Evolutionary conservation across 2,329 filamentous ascomycete genomes (phyloP).

Genomic region (Fusarium sp.): DNA sequence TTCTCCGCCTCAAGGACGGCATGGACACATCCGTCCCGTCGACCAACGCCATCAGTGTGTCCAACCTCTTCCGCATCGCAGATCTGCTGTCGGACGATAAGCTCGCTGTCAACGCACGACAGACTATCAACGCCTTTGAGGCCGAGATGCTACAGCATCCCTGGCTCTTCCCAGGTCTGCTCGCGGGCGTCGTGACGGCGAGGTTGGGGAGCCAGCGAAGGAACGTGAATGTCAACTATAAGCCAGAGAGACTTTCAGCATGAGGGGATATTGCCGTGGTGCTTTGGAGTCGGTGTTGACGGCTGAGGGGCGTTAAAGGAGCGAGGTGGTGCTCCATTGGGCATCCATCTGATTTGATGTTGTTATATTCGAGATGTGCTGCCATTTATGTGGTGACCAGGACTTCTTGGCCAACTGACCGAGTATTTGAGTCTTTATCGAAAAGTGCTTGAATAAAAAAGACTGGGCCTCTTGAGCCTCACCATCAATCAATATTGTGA

Average conservation of each 20-base stretch:
- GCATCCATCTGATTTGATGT: neutral
- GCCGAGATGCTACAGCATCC: constrained; percentile 93
- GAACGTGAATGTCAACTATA: constrained; percentile 43
- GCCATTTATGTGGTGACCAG: neutral
- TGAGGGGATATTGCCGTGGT: constrained; percentile 8
- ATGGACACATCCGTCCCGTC: constrained; percentile 95
- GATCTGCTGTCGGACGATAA: constrained; percentile 73
- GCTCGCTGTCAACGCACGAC: constrained; percentile 74
- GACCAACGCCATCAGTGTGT: constrained; percentile 87
- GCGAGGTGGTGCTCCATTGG: neutral
- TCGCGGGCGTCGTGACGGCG: constrained; percentile 80
- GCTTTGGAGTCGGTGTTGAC: neutral
- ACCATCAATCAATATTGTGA: constrained; percentile 7
- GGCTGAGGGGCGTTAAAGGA: constrained; percentile 18
- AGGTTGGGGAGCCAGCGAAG: constrained; percentile 72
- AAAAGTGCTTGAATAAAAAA: neutral
- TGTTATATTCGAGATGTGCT: neutral
- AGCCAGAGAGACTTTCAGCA: constrained; percentile 36
- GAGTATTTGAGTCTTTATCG: neutral
- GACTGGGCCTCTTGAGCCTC: neutral
- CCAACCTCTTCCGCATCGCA: constrained; percentile 86
- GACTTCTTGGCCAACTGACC: neutral
- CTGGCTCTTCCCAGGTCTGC: constrained; percentile 86
- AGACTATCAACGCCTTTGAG: constrained; percentile 87
- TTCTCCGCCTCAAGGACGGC: constrained; percentile 92